phyloP scores from a whole-genome alignment of 495 filamentous ascomycete genomes.

The Tuber borchii region DNA sequence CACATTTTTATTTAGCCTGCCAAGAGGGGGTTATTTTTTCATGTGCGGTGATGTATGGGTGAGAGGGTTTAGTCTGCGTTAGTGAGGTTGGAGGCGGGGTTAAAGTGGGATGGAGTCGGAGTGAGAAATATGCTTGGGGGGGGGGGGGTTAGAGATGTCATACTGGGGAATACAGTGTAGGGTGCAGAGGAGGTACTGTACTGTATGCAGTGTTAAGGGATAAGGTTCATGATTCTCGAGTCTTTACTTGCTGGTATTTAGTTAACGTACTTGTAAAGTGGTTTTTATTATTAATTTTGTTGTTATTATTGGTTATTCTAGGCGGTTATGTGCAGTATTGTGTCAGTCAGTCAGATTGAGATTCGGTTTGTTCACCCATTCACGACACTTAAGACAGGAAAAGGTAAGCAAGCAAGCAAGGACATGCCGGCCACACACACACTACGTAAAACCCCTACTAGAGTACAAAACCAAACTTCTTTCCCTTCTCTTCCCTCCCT shows the following conservation, averaged over 20 bases:
- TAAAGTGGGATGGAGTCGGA: neutral
- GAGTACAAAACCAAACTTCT: slow-evolving; percentile 1
- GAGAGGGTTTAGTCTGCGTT: neutral
- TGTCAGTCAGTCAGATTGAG: no score
- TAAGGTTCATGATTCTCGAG: neutral
- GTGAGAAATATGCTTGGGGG: neutral
- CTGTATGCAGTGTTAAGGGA: neutral
- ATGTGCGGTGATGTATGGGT: neutral
- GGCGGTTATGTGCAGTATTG: neutral
- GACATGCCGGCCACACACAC: neutral
- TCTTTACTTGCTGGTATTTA: neutral
- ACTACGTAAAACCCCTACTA: neutral
- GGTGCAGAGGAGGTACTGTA: no score
- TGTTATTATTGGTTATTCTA: neutral
- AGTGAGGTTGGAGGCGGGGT: neutral
- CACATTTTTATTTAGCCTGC: neutral
- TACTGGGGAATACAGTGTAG: no score
- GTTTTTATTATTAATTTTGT: neutral
- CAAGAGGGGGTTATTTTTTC: neutral
- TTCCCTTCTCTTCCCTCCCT: no score
- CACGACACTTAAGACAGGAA: neutral
- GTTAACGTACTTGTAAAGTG: neutral
- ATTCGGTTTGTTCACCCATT: no score
- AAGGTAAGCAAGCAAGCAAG: neutral
- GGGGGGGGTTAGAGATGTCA: neutral